Conservation (phyloP, 306 rosid species). For the Cicer bijugum region DNA sequence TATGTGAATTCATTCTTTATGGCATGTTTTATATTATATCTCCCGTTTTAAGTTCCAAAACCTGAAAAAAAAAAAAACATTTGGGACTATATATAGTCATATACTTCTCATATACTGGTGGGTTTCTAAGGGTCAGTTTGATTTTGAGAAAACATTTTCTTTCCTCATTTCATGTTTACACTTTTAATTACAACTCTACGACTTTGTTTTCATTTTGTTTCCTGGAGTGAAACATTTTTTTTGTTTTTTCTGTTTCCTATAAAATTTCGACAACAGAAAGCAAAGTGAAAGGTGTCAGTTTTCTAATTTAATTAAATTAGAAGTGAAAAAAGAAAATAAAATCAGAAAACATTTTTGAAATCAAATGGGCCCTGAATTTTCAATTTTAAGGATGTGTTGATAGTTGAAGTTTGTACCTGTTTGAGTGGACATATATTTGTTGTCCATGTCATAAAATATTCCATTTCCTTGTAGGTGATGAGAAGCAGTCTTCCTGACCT, state of each 20-base stretch:
- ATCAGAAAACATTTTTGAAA: not conserved
- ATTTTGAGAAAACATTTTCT: constrained; percentile 11
- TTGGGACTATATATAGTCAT: constrained; percentile 9
- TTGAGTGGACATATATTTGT: constrained; percentile 28
- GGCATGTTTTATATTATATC: constrained; percentile 18
- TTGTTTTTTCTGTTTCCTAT: constrained; percentile 1
- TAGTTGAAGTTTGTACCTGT: not conserved
- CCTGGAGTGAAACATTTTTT: not conserved
- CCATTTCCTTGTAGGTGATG: constrained; percentile 77
- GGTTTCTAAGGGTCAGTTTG: constrained; percentile 16
- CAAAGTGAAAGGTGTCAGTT: not conserved
- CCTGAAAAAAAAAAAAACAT: not conserved
- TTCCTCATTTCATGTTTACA: constrained; percentile 1
- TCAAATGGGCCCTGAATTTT: not conserved
- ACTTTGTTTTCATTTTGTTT: constrained; percentile 2
- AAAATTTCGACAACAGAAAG: not conserved
- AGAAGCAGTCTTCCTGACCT: constrained; percentile 95
- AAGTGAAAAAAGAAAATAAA: not conserved
- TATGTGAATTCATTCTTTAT: constrained; percentile 25
- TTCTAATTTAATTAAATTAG: not conserved
- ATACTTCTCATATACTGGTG: constrained; percentile 17
- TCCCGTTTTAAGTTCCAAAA: constrained; percentile 15
- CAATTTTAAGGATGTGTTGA: constrained; percentile 21
- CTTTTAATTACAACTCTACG: constrained; percentile 3
- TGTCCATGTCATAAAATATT: constrained; percentile 27